Conservation (phyloP, 805 yeast species). For the Candida khao-thaluensis region DNA sequence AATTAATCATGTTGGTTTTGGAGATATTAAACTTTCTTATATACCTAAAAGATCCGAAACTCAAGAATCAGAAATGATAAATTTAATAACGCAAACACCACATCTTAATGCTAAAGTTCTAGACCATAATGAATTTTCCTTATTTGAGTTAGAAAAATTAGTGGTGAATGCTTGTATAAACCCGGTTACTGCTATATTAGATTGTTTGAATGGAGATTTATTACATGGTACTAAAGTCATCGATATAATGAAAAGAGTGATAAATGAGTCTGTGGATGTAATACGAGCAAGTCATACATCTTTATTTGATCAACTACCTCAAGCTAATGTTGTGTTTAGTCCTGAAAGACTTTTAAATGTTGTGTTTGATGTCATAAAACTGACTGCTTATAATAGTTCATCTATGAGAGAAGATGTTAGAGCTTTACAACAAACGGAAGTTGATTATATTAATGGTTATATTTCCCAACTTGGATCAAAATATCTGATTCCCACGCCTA, state of each 20-base stretch:
- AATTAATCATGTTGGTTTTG: conserved; percentile 67
- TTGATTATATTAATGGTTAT: conserved; percentile 82
- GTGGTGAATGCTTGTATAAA: conserved; percentile 81
- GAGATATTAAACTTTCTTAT: conserved; percentile 57
- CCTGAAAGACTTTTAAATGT: conserved; percentile 32
- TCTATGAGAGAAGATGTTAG: conserved; percentile 72
- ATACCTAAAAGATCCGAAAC: conserved; percentile 42
- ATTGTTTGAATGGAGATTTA: conserved; percentile 77
- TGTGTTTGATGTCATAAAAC: conserved; percentile 29
- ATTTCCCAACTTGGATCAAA: conserved; percentile 55
- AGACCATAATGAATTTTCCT: conserved; percentile 3
- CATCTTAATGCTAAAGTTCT: conserved; percentile 6
- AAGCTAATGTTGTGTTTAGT: conserved; percentile 29
- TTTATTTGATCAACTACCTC: conserved; percentile 25
- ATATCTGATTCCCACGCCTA: conserved; percentile 42
- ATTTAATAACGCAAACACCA: conserved; percentile 1
- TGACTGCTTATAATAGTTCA: conserved; percentile 57
- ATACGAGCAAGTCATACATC: conserved; percentile 31
- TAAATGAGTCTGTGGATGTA: conserved; percentile 46
- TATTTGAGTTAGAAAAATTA: conserved; percentile 56
- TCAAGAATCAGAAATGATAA: conserved; percentile 11
- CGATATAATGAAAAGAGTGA: conserved; percentile 38
- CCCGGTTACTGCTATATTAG: conserved; percentile 74
- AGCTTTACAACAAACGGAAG: conserved; percentile 62
- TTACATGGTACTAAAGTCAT: conserved; percentile 36